These are phyloP conservation scores for Hemisphaericaspora subhashii DNA, from an alignment of 1,139 yeast species.

Conservation along the genomic window DNA sequence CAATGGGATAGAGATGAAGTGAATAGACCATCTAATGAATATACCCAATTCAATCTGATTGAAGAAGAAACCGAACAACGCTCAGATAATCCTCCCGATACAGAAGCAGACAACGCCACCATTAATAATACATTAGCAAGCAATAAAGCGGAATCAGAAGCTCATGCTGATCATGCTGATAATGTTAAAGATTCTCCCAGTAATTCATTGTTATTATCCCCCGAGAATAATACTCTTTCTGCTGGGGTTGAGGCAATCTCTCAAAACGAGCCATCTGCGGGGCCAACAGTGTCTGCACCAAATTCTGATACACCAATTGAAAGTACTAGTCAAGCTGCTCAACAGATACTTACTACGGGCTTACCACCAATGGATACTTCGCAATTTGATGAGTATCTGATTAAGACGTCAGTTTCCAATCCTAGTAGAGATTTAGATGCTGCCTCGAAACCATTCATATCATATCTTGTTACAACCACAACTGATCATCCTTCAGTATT, in stretches of 20 bases:
- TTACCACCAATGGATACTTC: conserved; percentile 11
- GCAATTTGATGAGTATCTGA: conserved; percentile 23
- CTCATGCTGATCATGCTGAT: conserved; percentile 5
- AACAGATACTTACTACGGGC: neutral
- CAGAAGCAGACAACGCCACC: conserved; percentile 8
- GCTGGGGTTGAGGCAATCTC: neutral
- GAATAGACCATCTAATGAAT: conserved; percentile 9
- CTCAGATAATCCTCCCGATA: neutral
- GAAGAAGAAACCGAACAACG: conserved; percentile 6
- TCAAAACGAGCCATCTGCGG: neutral
- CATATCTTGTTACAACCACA: conserved; percentile 74
- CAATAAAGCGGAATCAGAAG: neutral
- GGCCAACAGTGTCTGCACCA: conserved; percentile 2
- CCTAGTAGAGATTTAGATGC: conserved; percentile 79
- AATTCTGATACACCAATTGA: conserved; percentile 1
- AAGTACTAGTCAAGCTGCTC: neutral
- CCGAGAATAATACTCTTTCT: neutral
- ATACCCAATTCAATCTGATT: conserved; percentile 6
- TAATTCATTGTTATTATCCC: conserved; percentile 14
- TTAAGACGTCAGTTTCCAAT: conserved; percentile 53
- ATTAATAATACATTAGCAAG: neutral
- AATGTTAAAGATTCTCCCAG: conserved; percentile 15
- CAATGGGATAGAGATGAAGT: conserved; percentile 57
- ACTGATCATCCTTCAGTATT: conserved; percentile 47
- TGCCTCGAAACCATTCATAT: conserved; percentile 76